These are phyloP conservation scores for Capsicum rhomboideum DNA, from an alignment of 257 asterid genomes.

Conservation along the genomic window DNA sequence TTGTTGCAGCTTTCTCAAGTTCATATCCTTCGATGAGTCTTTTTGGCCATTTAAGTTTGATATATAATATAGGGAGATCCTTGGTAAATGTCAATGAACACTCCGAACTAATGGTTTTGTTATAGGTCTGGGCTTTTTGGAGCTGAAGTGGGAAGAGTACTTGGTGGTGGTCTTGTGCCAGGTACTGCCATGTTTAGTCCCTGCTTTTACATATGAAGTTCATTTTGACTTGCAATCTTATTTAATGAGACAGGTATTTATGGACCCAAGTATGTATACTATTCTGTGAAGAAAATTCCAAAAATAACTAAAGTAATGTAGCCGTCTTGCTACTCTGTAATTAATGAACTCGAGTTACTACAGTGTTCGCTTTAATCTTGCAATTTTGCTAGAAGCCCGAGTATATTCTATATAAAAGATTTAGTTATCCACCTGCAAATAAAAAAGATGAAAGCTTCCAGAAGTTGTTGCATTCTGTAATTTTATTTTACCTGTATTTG, in stretches of 20 bases:
- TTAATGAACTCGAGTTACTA: background rate
- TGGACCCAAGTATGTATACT: background rate
- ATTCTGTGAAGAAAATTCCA: background rate
- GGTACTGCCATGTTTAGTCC: slow-evolving; percentile 29
- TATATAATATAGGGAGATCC: background rate
- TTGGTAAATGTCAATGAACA: background rate
- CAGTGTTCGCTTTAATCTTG: background rate
- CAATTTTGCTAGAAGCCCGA: background rate
- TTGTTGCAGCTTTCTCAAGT: background rate
- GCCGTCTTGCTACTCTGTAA: background rate
- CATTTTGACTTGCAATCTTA: background rate
- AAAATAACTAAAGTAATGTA: background rate
- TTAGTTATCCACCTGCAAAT: background rate
- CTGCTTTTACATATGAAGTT: background rate
- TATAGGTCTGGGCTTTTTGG: slow-evolving; percentile 78
- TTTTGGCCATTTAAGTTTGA: background rate
- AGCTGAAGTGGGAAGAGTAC: slow-evolving; percentile 92
- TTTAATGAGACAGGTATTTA: background rate
- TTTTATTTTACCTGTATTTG: background rate
- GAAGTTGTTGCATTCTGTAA: background rate
- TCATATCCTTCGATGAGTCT: background rate
- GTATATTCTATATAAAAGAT: background rate
- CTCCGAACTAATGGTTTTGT: background rate
- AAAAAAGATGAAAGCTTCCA: background rate
- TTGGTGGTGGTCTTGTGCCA: slow-evolving; percentile 97